These are phyloP conservation scores for Saprolegnia diclina DNA, from an alignment of 352 stramenopile species.

Conservation along the genomic window DNA sequence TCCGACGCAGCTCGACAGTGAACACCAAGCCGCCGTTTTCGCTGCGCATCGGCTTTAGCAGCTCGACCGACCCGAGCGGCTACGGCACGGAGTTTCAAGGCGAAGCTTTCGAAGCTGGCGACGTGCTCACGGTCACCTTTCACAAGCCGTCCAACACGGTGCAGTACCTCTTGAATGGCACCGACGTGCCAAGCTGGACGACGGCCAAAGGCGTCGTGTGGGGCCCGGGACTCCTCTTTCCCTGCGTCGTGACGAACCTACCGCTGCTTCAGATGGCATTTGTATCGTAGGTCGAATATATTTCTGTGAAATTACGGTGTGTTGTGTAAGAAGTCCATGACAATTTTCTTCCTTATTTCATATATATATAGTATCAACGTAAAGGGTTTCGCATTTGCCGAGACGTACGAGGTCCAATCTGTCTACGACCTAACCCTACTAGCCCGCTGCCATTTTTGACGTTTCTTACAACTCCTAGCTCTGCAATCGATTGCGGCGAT, in stretches of 20 bases:
- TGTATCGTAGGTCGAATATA: neutral
- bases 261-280: neutral
- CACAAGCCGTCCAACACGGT: neutral
- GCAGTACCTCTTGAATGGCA: neutral
- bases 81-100: neutral
- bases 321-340: too few species aligned
- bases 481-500: too few species aligned
- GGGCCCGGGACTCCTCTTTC: neutral
- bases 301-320: neutral
- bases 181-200: neutral
- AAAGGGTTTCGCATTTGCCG: too few species aligned
- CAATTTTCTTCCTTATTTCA: too few species aligned
- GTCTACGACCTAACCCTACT: too few species aligned
- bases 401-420: too few species aligned
- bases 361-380: too few species aligned
- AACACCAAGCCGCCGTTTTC: neutral
- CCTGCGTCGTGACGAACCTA: neutral
- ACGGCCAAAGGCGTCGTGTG: neutral
- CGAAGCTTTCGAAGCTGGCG: neutral
- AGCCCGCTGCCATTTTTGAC: too few species aligned
- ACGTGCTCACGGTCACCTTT: neutral
- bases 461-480: too few species aligned
- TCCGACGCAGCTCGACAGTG: neutral
- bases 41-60: neutral
- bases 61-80: neutral